These are phyloP conservation scores for Cyclotella distinguenda DNA, from an alignment of 108 stramenopile species.

Conservation along the genomic window DNA sequence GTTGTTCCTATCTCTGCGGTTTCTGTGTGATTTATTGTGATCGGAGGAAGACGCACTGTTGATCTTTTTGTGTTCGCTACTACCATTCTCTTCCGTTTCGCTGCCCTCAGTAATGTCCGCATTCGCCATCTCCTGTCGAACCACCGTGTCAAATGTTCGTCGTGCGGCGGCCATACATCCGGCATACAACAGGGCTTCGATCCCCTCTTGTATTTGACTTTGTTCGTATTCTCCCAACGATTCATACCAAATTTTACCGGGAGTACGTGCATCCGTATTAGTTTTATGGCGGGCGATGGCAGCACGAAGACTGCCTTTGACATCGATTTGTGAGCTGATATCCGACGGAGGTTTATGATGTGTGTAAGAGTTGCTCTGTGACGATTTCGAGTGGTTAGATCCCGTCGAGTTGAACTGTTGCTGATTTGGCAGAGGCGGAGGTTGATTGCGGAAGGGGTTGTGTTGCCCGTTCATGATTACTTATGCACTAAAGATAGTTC, in stretches of 20 bases:
- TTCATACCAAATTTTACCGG: constrained; percentile 52
- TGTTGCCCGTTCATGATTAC: too few relatives aligned
- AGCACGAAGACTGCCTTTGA: constrained; percentile 37
- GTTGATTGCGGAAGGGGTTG: too few relatives aligned
- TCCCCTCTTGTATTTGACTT: constrained; percentile 53
- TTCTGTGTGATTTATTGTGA: background rate
- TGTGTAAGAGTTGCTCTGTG: background rate
- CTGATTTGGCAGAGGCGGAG: too few relatives aligned
- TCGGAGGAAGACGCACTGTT: background rate
- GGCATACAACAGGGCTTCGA: constrained; percentile 61
- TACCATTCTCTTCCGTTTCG: background rate
- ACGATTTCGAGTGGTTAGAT: too few relatives aligned
- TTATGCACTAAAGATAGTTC: too few relatives aligned
- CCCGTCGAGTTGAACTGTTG: too few relatives aligned
- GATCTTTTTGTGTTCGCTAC: background rate
- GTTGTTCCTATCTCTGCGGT: background rate
- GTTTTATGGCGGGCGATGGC: constrained; percentile 30
- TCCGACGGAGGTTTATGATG: background rate
- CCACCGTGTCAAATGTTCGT: constrained; percentile 58
- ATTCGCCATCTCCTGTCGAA: constrained; percentile 51
- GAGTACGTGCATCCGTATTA: constrained; percentile 11
- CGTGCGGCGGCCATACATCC: constrained; percentile 72
- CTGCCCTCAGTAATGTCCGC: background rate
- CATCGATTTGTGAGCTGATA: constrained; percentile 28
- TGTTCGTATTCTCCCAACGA: constrained; percentile 38